Percentiles rank a stretch among this genome's conserved stretches.
Conservation (phyloP, 2,329 filamentous ascomycete genomes). For the Phyllachora maydis region DNA sequence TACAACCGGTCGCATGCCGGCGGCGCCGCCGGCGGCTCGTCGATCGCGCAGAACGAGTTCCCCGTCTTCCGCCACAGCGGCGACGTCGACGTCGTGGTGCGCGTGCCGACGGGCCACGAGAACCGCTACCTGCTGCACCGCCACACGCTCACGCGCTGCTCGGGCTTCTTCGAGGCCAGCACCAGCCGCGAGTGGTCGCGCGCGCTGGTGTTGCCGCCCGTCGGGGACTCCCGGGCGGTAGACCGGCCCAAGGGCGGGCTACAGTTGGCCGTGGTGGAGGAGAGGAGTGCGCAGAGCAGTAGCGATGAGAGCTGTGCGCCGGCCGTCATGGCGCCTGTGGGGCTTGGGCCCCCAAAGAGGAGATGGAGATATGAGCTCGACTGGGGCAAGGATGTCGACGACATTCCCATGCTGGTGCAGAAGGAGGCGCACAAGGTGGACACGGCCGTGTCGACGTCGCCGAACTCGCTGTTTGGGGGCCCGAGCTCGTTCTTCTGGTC, state of each 20-base stretch:
- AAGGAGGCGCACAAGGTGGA: slow-evolving; percentile 28
- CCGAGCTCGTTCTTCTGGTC: slow-evolving; percentile 58
- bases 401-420: slow-evolving; percentile 76
- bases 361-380: slow-evolving; percentile 84
- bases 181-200: slow-evolving; percentile 61
- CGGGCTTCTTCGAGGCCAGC: slow-evolving; percentile 80
- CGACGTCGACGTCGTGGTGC: slow-evolving; percentile 77
- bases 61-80: slow-evolving; percentile 78
- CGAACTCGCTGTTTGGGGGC: slow-evolving; percentile 36
- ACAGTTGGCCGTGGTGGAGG: slow-evolving; percentile 8
- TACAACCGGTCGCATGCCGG: slow-evolving; percentile 69
- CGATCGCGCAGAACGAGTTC: slow-evolving; percentile 71
- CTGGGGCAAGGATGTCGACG: slow-evolving; percentile 46
- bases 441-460: slow-evolving; percentile 2
- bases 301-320: slow-evolving; percentile 18
- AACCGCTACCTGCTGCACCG: slow-evolving; percentile 75
- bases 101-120: slow-evolving; percentile 42
- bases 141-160: slow-evolving; percentile 74
- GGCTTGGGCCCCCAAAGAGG: slow-evolving; percentile 23
- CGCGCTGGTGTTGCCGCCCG: slow-evolving; percentile 9
- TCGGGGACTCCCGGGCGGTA: too few relatives aligned
- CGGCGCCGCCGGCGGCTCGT: slow-evolving; percentile 40
- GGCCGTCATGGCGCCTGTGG: slow-evolving; percentile 13
- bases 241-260: slow-evolving; percentile 12
- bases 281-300: slow-evolving; percentile 1